Base-by-base conservation (phyloP, 306 rosid species). In the Mimosa pudica region DNA sequence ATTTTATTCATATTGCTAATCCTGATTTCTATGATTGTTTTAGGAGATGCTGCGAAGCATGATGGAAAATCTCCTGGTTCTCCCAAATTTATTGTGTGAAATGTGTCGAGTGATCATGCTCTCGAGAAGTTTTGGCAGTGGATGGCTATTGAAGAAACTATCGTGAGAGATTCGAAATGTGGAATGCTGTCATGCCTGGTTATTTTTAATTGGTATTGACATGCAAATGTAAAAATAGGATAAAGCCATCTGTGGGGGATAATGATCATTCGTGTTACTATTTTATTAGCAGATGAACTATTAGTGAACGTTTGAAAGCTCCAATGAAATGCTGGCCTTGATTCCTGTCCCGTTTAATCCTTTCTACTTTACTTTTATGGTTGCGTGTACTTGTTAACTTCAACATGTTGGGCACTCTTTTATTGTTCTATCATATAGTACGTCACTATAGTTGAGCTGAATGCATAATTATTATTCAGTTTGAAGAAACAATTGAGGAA, bases 1-100 rank as follows among this genome's bases (percentile, higher is more conserved):
- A 62, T 69, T 73, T 74, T 71, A 32, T 63, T 63, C 73, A 48
- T 16, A 38, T 4, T 45, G 74, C 60, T 33, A 46, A 63, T 61
- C 66, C 58, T 18, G 18, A 18, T 57, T 73, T 63, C 78, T 81
- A 33, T 81, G 76, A 58, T 68, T 70, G 51, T 78, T 68, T 44
- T 89, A 88, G 94, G 79, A 69, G 84, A 85, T 69, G 84, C 85
- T 44, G 79, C n/a, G 74, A 72, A 47, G 36, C 82, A 88, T 79
- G 93, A 49, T 78, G 80, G 79, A 70, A 82, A 71, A 74, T 80
- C 89, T 45, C 41, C 88, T 42, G 55, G 68, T 58, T 16, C 72
- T 35, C 52, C 84, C 55, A 86, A 81, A 24, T 73, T 93, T 66
- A 74, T 88, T 33, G 75, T 82, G 24, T 91, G 85, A 91, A 61